Base-by-base conservation (phyloP, 352 stramenopile species). In the Phytophthora multivora region DNA sequence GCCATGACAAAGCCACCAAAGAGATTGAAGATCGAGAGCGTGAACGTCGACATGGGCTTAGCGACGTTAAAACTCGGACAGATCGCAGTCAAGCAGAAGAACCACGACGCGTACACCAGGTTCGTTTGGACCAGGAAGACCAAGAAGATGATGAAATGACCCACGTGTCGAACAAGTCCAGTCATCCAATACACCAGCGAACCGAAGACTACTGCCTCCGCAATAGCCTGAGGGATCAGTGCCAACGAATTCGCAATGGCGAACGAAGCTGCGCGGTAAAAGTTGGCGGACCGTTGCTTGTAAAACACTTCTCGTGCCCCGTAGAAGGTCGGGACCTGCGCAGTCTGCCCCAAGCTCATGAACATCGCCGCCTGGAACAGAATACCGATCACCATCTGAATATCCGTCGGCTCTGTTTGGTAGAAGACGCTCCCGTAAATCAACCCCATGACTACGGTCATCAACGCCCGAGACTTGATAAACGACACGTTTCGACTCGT, bases 281-380 rank as follows among this genome's bases (percentile, higher is more conserved):
- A 96, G 50, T 92, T 91, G 15, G 75, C 68, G 19, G 77, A 82
- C 5, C 69, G 66, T 31, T 94, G 89, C 51, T 93, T 96, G 79
- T 95, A 95, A 60, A 92, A 97, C 1, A 90, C 49, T 4, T 75
- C 71, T 11, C 79, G 75, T 3, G 61, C 70, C 11, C 73, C 75
- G 53, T 95, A 89, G 45, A 97, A 89, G 9, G 80, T 83, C 5
- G 88, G 76, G 19, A 97, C 55, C 49, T 90, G 73, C 1, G 86
- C 65, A 35, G 90, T 84, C 23, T 89, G 77, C n/a, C 82, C 83
- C 47, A 97, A 46, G 12, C 75, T 74, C 21, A 93, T 63, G 53
- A 95, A 97, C 36, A 97, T 80, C n/a, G 90, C 66, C 5, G 73
- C 72, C 53, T 84, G 80, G 51, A 96, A 95, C 5, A 94, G 66